Evolutionary conservation across 306 rosid genomes (phyloP).

Genomic region (Hippophae rhamnoides): DNA sequence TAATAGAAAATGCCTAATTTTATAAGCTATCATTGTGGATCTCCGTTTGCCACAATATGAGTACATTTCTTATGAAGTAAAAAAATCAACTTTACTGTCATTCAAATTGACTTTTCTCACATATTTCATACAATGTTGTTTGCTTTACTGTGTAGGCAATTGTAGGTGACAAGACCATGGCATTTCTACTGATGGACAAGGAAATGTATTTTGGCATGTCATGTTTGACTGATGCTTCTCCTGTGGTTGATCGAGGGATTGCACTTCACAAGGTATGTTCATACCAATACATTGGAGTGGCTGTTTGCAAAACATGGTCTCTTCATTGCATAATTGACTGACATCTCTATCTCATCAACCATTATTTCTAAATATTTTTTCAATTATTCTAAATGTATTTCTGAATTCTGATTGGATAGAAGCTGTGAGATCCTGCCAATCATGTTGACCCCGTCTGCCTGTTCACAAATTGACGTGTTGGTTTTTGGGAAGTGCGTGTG

Average conservation of each 20-base stretch:
- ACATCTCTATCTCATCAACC: background rate
- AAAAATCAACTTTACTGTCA: background rate
- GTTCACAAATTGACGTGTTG: background rate
- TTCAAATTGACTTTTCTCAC: background rate
- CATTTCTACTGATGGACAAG: slow-evolving; percentile 70
- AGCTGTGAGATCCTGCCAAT: background rate
- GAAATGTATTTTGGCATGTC: slow-evolving; percentile 98
- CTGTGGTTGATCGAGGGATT: slow-evolving; percentile 72
- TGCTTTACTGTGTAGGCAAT: slow-evolving; percentile 48
- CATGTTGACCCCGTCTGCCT: background rate
- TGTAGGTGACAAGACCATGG: slow-evolving; percentile 90
- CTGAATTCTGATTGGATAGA: background rate
- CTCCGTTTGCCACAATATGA: background rate
- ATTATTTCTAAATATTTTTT: background rate
- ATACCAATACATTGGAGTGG: slow-evolving; percentile 13
- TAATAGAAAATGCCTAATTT: background rate
- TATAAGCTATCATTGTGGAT: slow-evolving; percentile 4
- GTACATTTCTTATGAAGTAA: background rate
- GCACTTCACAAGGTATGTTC: slow-evolving; percentile 82
- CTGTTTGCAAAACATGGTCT: background rate
- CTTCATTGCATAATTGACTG: background rate
- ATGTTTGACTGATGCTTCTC: slow-evolving; percentile 63
- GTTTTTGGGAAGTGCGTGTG: background rate
- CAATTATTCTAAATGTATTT: background rate
- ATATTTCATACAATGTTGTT: background rate